Evolutionary conservation across 805 yeast species (phyloP).

Genomic region (Pichia cabralensis): DNA sequence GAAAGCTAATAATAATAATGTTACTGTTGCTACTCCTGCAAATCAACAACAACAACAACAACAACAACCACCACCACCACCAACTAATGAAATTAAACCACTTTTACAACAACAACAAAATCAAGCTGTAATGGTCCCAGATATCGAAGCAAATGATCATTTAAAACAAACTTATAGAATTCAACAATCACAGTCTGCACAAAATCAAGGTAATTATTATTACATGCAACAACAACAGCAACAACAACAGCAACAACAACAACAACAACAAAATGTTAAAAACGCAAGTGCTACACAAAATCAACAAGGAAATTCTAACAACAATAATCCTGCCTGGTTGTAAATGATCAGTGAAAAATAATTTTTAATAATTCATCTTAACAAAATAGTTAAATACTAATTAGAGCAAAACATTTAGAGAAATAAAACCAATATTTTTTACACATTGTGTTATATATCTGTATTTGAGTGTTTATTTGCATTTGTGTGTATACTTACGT

Average conservation of each 20-base stretch:
- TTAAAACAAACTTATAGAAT: conserved; percentile 8
- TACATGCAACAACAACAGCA: conserved; percentile 12
- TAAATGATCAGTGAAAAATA: too few species aligned
- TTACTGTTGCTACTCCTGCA: too few species aligned
- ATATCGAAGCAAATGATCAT: conserved; percentile 15
- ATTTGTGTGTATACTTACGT: too few species aligned
- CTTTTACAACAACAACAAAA: conserved; percentile 23
- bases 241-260: conserved; percentile 21
- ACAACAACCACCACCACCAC: conserved; percentile 8
- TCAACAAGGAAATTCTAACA: conserved; percentile 8
- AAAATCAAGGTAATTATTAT: conserved; percentile 12
- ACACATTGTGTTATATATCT: too few species aligned
- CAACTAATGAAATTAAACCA: conserved; percentile 16
- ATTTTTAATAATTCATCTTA: too few species aligned
- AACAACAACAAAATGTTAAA: conserved; percentile 8
- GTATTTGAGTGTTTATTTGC: too few species aligned
- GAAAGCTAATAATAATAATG: neutral
- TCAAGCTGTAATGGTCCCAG: conserved; percentile 25
- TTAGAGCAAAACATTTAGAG: too few species aligned
- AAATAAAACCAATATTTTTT: too few species aligned
- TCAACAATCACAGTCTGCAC: conserved; percentile 15
- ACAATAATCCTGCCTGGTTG: conserved; percentile 24
- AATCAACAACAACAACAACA: conserved; percentile 17
- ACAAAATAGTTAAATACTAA: too few species aligned
- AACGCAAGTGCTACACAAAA: conserved; percentile 8